Evolutionary conservation across 1,284 basidiomycete genomes (phyloP), one percentile per base, ranked within the genome.

Genomic region (Wolfiporia cocos): DNA sequence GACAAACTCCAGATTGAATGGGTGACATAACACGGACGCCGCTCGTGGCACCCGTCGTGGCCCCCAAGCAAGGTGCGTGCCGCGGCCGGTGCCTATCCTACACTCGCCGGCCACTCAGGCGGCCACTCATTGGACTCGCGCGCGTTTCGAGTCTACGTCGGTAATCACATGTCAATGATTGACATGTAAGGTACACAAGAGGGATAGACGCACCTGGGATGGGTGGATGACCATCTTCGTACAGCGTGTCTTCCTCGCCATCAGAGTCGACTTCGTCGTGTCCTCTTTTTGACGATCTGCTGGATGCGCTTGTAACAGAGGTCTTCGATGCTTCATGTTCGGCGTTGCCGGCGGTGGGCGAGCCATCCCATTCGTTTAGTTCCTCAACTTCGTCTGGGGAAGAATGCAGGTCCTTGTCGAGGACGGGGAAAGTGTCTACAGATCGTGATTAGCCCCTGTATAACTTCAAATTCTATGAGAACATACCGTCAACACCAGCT

Each of bases 191-290:
- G 11, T 7, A 36, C 34, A 36, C 10, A 5, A 34, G 32, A 9
- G 17, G 9, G 29, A 37, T 9, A 18, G 5, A 56, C 63, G 17
- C 44, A 77, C 77, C 72, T 51, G 76, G 74, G 43, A 74, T 76
- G 44, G 58, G 56, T 32, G 58, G 56, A 44, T 58, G 56, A 37
- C 58, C 47, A 11, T 34, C 32, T 9, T 19, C 34, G 26, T 28
- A 14, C 26, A 28, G 26, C 7, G 7, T 51, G 20, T 55, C 51
- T 11, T 51, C 50, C 15, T 52, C 59, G 21, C 56, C 56, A 18
- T 63, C 62, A 2, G 56, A 49, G 19, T 75, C 76, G 28, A 72
- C 56, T 44, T 76, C 73, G 17, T 72, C 69, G 40, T 70, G 65
- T 28, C 63, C 64, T 46, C 77, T 62, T 57, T 79, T 79, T 18